Conservation (phyloP, 2,329 filamentous ascomycete genomes). For the Penicillium sp. region DNA sequence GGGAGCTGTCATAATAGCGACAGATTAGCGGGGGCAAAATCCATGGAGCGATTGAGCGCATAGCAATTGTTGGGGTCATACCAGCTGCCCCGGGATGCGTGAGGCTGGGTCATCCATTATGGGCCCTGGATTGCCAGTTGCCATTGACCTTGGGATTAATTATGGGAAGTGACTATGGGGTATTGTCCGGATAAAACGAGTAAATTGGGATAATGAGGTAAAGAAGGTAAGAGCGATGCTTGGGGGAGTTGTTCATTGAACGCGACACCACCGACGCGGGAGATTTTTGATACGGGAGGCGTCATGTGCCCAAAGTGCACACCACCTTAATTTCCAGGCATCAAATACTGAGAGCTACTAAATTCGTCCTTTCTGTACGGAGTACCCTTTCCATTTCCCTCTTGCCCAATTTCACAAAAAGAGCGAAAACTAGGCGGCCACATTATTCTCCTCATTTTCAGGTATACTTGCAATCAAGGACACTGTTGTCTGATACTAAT, state of each 20-base stretch:
- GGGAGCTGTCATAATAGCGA: constrained; percentile 57
- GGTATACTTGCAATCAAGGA: too few relatives aligned
- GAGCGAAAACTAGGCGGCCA: too few relatives aligned
- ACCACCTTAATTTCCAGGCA: constrained; percentile 26
- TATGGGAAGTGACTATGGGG: neutral
- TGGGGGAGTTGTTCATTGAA: constrained; percentile 3
- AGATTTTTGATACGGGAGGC: constrained; percentile 32
- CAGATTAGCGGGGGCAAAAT: constrained; percentile 12
- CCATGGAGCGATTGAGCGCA: neutral
- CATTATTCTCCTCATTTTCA: too few relatives aligned
- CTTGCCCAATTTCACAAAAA: too few relatives aligned
- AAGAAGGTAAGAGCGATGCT: neutral
- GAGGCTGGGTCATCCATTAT: constrained; percentile 48
- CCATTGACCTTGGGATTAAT: neutral
- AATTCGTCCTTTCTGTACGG: too few relatives aligned
- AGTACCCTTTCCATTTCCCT: too few relatives aligned
- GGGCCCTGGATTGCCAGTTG: constrained; percentile 19
- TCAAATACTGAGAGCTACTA: neutral
- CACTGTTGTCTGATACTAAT: too few relatives aligned
- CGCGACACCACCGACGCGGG: constrained; percentile 35
- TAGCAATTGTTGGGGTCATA: constrained; percentile 28
- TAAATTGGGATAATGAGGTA: constrained; percentile 14
- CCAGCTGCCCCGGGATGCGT: constrained; percentile 46
- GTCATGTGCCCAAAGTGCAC: constrained; percentile 13
- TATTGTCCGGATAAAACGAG: neutral